Evolutionary conservation across 352 stramenopile species (phyloP).

Genomic region (Globisporangium polare): DNA sequence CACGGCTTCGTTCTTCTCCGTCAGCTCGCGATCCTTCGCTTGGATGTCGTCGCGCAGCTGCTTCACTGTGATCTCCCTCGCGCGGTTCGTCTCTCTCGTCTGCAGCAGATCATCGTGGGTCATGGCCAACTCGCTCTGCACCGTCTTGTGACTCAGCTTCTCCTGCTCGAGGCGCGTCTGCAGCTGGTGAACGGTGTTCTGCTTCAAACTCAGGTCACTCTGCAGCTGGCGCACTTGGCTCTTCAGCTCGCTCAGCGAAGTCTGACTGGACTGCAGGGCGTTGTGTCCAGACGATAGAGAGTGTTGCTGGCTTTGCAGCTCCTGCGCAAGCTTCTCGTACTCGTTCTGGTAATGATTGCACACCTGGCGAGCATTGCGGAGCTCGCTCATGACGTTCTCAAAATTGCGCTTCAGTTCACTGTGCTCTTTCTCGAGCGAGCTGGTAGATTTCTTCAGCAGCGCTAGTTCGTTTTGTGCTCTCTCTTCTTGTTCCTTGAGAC

Average conservation of each 20-base stretch:
- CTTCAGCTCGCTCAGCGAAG: slow-evolving; percentile 49
- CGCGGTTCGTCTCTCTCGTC: slow-evolving; percentile 42
- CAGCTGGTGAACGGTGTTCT: slow-evolving; percentile 46
- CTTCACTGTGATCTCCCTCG: slow-evolving; percentile 49
- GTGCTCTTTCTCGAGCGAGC: slow-evolving; percentile 47
- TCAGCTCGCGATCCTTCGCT: slow-evolving; percentile 49
- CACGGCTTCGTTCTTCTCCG: slow-evolving; percentile 56
- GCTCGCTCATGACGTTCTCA: slow-evolving; percentile 42
- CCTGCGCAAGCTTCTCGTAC: slow-evolving; percentile 67
- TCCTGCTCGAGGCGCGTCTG: slow-evolving; percentile 70
- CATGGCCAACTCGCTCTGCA: slow-evolving; percentile 52
- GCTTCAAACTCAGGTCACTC: slow-evolving; percentile 53
- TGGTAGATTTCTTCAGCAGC: slow-evolving; percentile 29
- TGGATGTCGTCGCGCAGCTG: slow-evolving; percentile 58
- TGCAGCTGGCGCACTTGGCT: slow-evolving; percentile 61
- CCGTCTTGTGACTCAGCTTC: slow-evolving; percentile 45
- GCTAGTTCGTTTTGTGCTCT: slow-evolving; percentile 39
- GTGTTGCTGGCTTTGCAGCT: slow-evolving; percentile 54
- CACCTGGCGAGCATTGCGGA: slow-evolving; percentile 55
- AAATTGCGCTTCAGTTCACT: slow-evolving; percentile 49
- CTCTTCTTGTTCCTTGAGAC: slow-evolving; percentile 46
- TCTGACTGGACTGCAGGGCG: slow-evolving; percentile 52
- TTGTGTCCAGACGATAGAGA: slow-evolving; percentile 49
- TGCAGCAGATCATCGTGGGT: slow-evolving; percentile 60
- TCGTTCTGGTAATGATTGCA: slow-evolving; percentile 70